phyloP scores from a whole-genome alignment of 2,329 filamentous ascomycete species.

The Fusarium piperis region DNA sequence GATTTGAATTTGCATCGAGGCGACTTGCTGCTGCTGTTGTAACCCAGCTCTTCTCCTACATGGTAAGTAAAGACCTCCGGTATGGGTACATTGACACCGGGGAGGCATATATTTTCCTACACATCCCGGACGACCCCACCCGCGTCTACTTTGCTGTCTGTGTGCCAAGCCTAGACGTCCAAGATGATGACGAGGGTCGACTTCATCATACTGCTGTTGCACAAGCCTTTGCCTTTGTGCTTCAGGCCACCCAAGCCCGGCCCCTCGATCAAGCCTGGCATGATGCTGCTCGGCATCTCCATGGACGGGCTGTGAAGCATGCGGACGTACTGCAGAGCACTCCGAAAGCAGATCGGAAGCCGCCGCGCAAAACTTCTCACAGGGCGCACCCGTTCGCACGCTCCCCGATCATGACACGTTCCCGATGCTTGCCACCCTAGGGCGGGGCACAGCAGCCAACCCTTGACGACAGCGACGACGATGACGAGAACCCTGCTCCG shows the following conservation, averaged over 20 bases:
- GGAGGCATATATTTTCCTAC: slow-evolving; percentile 48
- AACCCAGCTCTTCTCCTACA: slow-evolving; percentile 53
- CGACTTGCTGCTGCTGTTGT: slow-evolving; percentile 49
- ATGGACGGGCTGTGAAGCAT: slow-evolving; percentile 48
- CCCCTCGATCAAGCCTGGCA: slow-evolving; percentile 46
- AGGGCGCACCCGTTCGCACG: slow-evolving; percentile 40
- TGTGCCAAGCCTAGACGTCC: slow-evolving; percentile 48
- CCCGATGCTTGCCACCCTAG: background rate
- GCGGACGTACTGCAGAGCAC: slow-evolving; percentile 43
- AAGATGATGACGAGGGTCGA: slow-evolving; percentile 45
- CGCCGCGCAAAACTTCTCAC: slow-evolving; percentile 18
- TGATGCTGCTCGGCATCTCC: slow-evolving; percentile 41
- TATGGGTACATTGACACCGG: slow-evolving; percentile 50
- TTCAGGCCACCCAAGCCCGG: slow-evolving; percentile 45
- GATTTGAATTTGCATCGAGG: slow-evolving; percentile 42
- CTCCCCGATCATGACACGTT: slow-evolving; percentile 42
- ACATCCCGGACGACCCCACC: slow-evolving; percentile 47
- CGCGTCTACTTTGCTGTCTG: slow-evolving; percentile 46
- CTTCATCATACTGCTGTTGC: slow-evolving; percentile 51
- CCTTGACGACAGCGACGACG: background rate
- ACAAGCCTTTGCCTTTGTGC: slow-evolving; percentile 51
- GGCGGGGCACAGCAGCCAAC: background rate
- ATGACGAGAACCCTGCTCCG: background rate
- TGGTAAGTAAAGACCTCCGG: slow-evolving; percentile 47
- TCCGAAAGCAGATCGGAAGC: slow-evolving; percentile 34